These are phyloP conservation scores for Exserohilum rostratum DNA, from an alignment of 2,329 filamentous ascomycete genomes.

Conservation along the genomic window DNA sequence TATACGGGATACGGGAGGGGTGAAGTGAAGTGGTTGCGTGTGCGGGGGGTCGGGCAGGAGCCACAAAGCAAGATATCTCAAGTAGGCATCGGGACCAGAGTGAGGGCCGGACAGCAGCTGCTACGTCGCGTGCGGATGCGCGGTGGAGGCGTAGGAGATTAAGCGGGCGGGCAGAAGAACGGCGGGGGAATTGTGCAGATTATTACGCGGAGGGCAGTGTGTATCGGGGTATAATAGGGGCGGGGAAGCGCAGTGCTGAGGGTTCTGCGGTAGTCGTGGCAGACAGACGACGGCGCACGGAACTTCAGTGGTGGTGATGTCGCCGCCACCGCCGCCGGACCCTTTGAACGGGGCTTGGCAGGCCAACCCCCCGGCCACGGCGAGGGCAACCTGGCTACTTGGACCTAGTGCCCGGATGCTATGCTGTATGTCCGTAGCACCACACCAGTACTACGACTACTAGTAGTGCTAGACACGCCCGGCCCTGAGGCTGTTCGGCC, in stretches of 20 bases:
- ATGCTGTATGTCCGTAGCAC: not conserved
- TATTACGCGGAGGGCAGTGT: not conserved
- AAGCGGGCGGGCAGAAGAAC: not conserved
- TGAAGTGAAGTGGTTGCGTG: constrained; percentile 1
- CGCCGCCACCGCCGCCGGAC: not conserved
- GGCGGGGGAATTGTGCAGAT: not conserved
- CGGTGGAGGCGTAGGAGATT: not conserved
- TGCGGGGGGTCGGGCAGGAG: constrained; percentile 21
- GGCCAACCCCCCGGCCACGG: not conserved
- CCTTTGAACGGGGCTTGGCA: constrained; percentile 1
- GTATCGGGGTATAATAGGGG: not conserved
- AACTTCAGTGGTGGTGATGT: constrained; percentile 5
- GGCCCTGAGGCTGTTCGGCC: no score
- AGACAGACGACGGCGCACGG: not conserved
- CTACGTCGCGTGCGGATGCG: not conserved
- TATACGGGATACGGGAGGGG: constrained; percentile 1
- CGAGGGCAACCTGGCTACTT: not conserved
- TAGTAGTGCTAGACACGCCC: no score
- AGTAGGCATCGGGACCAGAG: constrained; percentile 29
- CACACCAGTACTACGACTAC: no score
- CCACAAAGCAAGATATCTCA: constrained; percentile 27
- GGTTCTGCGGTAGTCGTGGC: not conserved
- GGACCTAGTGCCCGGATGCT: not conserved
- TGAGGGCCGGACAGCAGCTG: not conserved
- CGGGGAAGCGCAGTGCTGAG: not conserved